Percentiles rank a stretch among this genome's conserved stretches.
Evolutionary conservation across 257 asterid genomes (phyloP).

Genomic region (Solanum clarkiae): DNA sequence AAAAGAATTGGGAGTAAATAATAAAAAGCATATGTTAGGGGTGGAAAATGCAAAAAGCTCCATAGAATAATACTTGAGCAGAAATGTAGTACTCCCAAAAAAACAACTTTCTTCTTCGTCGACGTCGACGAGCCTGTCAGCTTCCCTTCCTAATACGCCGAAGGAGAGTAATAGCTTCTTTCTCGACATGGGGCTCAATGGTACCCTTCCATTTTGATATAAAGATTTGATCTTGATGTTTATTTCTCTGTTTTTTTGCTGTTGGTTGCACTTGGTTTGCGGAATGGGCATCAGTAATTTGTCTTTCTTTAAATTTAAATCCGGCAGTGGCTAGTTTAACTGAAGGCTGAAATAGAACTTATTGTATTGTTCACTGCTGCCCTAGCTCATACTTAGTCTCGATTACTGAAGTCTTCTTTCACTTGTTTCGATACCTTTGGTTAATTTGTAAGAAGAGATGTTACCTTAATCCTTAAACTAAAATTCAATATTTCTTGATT

Average conservation of each 20-base stretch:
- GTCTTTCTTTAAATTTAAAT: not conserved
- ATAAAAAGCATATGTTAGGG: not conserved
- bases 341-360: not conserved
- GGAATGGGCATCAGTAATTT: not conserved
- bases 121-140: not conserved
- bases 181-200: not conserved
- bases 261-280: not conserved
- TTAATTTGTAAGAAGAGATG: not conserved
- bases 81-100: not conserved
- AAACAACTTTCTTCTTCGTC: not conserved
- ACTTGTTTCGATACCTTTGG: not conserved
- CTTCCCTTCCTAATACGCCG: not conserved
- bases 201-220: not conserved
- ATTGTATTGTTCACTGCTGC: not conserved
- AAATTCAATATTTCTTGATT: not conserved
- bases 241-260: not conserved
- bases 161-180: not conserved
- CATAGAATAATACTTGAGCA: not conserved
- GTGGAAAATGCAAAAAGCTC: not conserved
- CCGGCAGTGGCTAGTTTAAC: not conserved
- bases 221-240: not conserved
- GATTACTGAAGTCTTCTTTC: not conserved
- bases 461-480: not conserved
- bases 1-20: not conserved
- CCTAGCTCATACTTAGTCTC: not conserved